Conservation (phyloP, 257 asterid species). For the Paraleonurus japonicus region DNA sequence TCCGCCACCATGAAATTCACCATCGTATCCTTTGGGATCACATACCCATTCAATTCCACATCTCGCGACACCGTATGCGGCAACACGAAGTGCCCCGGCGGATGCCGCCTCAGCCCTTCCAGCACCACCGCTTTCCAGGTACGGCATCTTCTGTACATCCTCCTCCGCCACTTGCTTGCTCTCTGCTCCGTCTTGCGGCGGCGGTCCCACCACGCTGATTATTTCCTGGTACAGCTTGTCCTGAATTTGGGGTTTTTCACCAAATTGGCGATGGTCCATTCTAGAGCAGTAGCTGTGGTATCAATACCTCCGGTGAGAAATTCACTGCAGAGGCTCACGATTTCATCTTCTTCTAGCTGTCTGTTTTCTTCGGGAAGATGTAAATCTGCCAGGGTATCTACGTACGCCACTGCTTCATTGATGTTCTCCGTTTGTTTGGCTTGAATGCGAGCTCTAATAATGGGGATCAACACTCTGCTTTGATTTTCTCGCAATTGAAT, state of each 20-base stretch:
- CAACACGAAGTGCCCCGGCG: conserved; percentile 66
- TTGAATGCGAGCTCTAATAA: conserved; percentile 43
- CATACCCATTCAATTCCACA: conserved; percentile 44
- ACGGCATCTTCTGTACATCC: conserved; percentile 50
- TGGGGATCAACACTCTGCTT: conserved; percentile 42
- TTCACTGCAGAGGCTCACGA: conserved; percentile 54
- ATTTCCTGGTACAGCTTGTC: conserved; percentile 50
- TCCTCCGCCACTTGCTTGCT: conserved; percentile 38
- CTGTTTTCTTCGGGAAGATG: conserved; percentile 51
- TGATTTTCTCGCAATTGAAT: conserved; percentile 40
- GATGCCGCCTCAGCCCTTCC: conserved; percentile 66
- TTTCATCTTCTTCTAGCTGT: conserved; percentile 45
- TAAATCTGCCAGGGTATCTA: conserved; percentile 52
- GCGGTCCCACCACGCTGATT: conserved; percentile 26
- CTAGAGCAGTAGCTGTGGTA: conserved; percentile 60
- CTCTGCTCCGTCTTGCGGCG: background rate
- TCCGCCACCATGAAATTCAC: conserved; percentile 77
- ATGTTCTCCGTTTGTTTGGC: conserved; percentile 15
- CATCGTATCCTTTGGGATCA: conserved; percentile 40
- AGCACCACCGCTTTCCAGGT: conserved; percentile 57
- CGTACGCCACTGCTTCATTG: conserved; percentile 36
- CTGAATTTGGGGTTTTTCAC: conserved; percentile 57
- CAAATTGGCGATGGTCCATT: conserved; percentile 71
- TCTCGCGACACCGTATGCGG: conserved; percentile 50
- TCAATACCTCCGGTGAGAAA: conserved; percentile 64